Percentiles rank a stretch among this genome's conserved stretches.
Evolutionary conservation across 441 rosid genomes (phyloP).

Genomic region (Pelargonium fulgidum): DNA sequence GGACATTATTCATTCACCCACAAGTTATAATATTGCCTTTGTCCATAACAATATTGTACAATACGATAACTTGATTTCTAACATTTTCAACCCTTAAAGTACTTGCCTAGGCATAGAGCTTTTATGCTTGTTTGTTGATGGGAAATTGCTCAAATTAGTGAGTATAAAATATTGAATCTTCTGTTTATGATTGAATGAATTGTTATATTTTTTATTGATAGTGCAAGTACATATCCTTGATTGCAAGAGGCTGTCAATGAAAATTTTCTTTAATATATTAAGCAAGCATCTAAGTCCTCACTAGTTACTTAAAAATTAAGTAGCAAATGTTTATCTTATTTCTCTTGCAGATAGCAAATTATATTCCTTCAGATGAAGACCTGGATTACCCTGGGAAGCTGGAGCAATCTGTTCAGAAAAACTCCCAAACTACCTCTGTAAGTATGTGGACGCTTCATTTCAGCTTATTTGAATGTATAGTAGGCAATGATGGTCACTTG

Average conservation of each 20-base stretch:
- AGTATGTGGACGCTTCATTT: slow-evolving; percentile 10
- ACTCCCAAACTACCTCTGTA: slow-evolving; percentile 47
- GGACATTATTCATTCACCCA: background rate
- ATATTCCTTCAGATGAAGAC: slow-evolving; percentile 66
- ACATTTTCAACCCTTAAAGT: background rate
- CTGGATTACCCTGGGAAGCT: slow-evolving; percentile 88
- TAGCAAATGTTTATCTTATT: slow-evolving; percentile 15
- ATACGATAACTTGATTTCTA: background rate
- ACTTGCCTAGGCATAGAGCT: background rate
- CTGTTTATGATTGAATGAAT: background rate
- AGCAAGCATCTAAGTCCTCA: background rate
- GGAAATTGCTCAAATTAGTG: too few relatives aligned
- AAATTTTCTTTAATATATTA: background rate
- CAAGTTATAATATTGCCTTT: background rate
- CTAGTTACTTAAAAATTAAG: background rate
- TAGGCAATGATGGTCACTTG: background rate
- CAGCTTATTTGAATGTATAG: slow-evolving; percentile 4
- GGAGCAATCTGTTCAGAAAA: slow-evolving; percentile 44
- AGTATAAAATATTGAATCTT: background rate
- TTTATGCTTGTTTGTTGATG: background rate
- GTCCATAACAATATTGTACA: background rate
- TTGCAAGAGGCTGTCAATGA: background rate
- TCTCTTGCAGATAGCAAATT: slow-evolving; percentile 78
- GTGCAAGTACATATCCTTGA: background rate
- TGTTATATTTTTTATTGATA: background rate